Base-by-base conservation (phyloP, 306 rosid genomes). In the Pyrus communis region DNA sequence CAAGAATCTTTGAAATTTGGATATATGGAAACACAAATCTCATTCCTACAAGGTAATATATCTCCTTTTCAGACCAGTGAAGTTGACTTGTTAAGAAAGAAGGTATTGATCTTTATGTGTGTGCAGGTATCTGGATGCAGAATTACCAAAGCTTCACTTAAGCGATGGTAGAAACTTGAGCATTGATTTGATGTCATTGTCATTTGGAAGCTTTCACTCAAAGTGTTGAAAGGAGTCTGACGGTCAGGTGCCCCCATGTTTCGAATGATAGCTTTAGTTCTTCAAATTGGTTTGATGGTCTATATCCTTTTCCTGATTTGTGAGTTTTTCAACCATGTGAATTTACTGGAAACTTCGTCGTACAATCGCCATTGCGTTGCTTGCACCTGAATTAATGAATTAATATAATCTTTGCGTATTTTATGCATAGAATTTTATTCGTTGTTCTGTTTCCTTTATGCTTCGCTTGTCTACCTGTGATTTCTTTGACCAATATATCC, bases 1-100 rank as follows among this genome's bases (percentile, higher is more conserved):
- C 46, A 83, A 87, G 74, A 85, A 85, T 54, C 81, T 80, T 28
- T 91, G 89, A 88, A 73, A 55, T 78, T 49, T 43, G 64, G 77
- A 70, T 33, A 35, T 33, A 9, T 60, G 66, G 54, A 74, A 4
- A 33, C 19, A 77, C 42, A 60, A 58, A 68, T 40, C 15, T 57
- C 55, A 67, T 78, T 80, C 70, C 75, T 42, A 57, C 25, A 78
- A 51, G 85, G 61, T 80, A 60, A 31, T 57, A 62, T 49, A 70
- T 30, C n/a, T 73, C 65, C 55, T 82, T 75, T 22, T 45, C 60
- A 59, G 59, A 42, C 45, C 51, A 58, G n/a, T 62, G 25, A 22
- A 40, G 57, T 22, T 63, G 51, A 42, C 77, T 18, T 43, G 11
- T 61, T 38, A 15, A 75, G 66, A n/a, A 11, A 70, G 61, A 70